A percentile compares a stretch with the other conserved stretches of the same genome.
phyloP scores from a whole-genome alignment of 805 yeast genomes.

The Cephaloascus fragrans region DNA sequence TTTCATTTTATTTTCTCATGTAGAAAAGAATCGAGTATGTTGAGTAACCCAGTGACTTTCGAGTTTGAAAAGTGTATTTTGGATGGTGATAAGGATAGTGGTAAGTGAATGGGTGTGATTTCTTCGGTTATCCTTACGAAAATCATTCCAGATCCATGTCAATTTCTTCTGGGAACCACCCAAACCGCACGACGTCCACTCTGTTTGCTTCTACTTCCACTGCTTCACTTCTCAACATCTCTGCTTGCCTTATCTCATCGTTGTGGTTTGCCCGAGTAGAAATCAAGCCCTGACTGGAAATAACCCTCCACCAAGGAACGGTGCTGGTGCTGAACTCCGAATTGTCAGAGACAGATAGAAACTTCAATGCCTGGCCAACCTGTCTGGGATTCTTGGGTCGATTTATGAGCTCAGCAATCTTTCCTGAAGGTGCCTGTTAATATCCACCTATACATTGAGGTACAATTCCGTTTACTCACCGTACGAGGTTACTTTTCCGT shows the following conservation, averaged over 20 bases:
- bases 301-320: slow-evolving; percentile 80
- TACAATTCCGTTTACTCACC: slow-evolving; percentile 22
- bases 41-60: too few species aligned
- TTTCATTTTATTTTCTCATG: too few species aligned
- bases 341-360: slow-evolving; percentile 19
- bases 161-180: slow-evolving; percentile 60
- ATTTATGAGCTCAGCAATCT: slow-evolving; percentile 54
- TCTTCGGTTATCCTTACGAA: too few species aligned
- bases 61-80: too few species aligned
- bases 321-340: slow-evolving; percentile 15
- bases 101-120: too few species aligned
- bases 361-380: slow-evolving; percentile 64
- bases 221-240: slow-evolving; percentile 36
- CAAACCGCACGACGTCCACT: slow-evolving; percentile 36
- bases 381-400: slow-evolving; percentile 63
- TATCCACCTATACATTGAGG: too few species aligned
- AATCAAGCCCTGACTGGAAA: slow-evolving; percentile 53
- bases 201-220: slow-evolving; percentile 25
- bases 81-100: too few species aligned
- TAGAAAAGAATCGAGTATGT: too few species aligned
- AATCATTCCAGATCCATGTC: background rate
- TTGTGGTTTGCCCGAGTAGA: slow-evolving; percentile 36
- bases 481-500: slow-evolving; percentile 59
- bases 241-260: slow-evolving; percentile 37
- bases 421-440: slow-evolving; percentile 37